These are phyloP conservation scores for Penicillium decumbens DNA, from an alignment of 2,329 filamentous ascomycete genomes.

Conservation along the genomic window DNA sequence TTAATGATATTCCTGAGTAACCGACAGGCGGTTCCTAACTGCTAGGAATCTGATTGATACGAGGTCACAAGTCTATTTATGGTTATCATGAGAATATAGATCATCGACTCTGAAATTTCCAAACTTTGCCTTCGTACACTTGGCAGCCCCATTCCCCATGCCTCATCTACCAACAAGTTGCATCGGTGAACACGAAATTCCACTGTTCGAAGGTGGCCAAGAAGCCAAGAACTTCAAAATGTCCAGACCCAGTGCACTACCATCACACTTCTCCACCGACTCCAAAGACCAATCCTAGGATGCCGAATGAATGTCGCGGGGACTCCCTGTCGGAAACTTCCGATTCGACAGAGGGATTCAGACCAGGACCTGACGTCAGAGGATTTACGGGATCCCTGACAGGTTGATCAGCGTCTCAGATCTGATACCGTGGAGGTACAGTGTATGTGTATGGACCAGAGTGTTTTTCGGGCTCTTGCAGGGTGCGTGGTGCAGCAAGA, in stretches of 20 bases:
- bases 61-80: background rate
- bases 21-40: background rate
- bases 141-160: background rate
- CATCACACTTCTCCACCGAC: background rate
- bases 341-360: background rate
- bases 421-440: background rate
- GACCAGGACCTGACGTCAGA: background rate
- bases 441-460: background rate
- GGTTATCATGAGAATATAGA: background rate
- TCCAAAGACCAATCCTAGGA: background rate
- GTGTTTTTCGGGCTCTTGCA: background rate
- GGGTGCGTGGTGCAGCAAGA: background rate
- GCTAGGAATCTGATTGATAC: background rate
- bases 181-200: too few species aligned
- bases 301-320: background rate
- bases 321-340: background rate
- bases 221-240: background rate
- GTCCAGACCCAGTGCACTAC: background rate
- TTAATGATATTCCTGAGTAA: slow-evolving; percentile 3
- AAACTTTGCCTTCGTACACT: background rate
- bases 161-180: too few species aligned
- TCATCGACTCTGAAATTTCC: background rate
- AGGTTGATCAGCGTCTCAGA: background rate
- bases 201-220: too few species aligned
- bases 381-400: background rate